These are phyloP conservation scores for Neofusicoccum sp. DNA, from an alignment of 2,329 filamentous ascomycete species.

Conservation along the genomic window DNA sequence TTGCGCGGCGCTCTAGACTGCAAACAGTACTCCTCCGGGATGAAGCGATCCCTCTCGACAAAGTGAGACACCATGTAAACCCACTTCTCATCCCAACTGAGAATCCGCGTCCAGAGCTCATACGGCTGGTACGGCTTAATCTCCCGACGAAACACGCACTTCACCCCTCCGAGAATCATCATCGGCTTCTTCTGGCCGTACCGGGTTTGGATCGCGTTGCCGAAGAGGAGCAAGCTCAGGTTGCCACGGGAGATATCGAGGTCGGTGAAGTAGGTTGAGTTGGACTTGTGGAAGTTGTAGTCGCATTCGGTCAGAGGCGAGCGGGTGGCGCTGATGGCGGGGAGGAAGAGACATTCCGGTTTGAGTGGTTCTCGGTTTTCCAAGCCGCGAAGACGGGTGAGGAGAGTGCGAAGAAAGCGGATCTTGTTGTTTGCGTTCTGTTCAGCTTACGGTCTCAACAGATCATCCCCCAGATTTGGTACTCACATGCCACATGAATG, in stretches of 20 bases:
- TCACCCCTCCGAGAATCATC: background rate
- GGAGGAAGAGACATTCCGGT: background rate
- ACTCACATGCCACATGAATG: no score
- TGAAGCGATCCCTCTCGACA: slow-evolving; percentile 20
- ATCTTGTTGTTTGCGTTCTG: background rate
- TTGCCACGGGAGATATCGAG: slow-evolving; percentile 81
- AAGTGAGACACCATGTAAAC: slow-evolving; percentile 49
- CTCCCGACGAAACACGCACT: slow-evolving; percentile 47
- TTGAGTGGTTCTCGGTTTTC: background rate
- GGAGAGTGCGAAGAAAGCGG: background rate
- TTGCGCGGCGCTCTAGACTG: no score
- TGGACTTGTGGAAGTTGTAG: slow-evolving; percentile 80
- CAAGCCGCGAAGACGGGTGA: background rate
- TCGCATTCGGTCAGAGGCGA: slow-evolving; percentile 75
- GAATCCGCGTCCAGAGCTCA: slow-evolving; percentile 49
- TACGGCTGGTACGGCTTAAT: slow-evolving; percentile 46
- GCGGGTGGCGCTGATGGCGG: slow-evolving; percentile 61
- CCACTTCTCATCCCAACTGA: slow-evolving; percentile 52
- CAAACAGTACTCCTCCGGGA: no score
- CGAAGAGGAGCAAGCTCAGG: slow-evolving; percentile 39
- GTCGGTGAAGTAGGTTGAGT: slow-evolving; percentile 83
- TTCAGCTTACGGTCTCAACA: no score
- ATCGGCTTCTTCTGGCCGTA: no score
- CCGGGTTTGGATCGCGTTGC: no score
- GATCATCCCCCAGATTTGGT: no score